Conservation (phyloP, 768 basidiomycete genomes). For the Termitomyces sp. region DNA sequence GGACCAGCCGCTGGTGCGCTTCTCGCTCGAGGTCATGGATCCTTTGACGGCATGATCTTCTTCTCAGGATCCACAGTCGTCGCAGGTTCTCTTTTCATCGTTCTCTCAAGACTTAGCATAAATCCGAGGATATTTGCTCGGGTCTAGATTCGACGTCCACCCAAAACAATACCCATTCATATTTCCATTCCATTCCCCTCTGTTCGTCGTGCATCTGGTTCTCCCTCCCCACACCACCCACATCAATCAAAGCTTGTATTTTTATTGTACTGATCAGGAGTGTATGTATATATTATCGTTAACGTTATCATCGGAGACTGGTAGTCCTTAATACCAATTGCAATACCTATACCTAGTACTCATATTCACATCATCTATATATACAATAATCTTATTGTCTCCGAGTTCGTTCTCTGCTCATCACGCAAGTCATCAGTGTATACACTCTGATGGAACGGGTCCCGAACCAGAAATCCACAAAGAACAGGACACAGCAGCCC, state of each 20-base stretch:
- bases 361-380: background rate
- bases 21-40: slow-evolving; percentile 42
- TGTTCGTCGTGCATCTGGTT: background rate
- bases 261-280: slow-evolving; percentile 1
- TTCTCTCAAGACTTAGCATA: slow-evolving; percentile 48
- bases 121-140: slow-evolving; percentile 41
- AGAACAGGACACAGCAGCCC: too few species aligned
- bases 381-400: background rate
- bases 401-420: background rate
- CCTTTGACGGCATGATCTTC: slow-evolving; percentile 50
- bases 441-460: background rate
- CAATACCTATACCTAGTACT: background rate
- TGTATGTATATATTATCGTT: background rate
- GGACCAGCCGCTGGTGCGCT: slow-evolving; percentile 64
- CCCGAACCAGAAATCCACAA: background rate
- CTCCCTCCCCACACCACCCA: background rate
- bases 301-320: background rate
- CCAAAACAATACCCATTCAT: background rate
- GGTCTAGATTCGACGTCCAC: slow-evolving; percentile 24
- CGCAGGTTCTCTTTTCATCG: slow-evolving; percentile 56
- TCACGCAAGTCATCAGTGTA: background rate
- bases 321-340: background rate
- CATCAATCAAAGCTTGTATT: slow-evolving; percentile 3
- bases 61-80: slow-evolving; percentile 61
- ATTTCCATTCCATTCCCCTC: background rate